Conservation (phyloP, 2,329 filamentous ascomycete species). For the Monosporascus sp. region DNA sequence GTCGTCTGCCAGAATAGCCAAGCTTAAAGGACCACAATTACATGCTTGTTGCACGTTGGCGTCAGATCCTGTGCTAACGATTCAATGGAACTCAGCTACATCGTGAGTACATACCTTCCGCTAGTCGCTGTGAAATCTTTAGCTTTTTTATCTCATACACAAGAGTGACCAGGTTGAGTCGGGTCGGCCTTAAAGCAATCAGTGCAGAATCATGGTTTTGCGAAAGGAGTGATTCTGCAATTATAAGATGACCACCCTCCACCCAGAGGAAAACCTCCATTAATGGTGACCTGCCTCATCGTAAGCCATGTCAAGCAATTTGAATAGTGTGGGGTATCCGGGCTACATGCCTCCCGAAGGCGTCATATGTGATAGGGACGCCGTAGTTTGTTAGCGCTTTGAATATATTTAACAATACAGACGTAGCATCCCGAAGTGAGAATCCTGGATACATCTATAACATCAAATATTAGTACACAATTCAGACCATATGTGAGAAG, state of each 20-base stretch:
- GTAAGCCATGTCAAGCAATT: background rate
- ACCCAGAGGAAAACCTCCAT: fast-evolving
- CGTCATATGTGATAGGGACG: background rate
- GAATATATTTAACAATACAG: background rate
- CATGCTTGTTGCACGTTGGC: background rate
- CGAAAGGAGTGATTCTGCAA: background rate
- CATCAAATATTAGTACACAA: too few relatives aligned
- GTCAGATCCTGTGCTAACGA: background rate
- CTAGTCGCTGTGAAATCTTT: background rate
- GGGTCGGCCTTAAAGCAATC: background rate
- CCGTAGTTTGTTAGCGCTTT: background rate
- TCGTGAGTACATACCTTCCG: background rate
- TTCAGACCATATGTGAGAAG: background rate
- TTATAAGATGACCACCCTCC: background rate
- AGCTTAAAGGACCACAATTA: background rate
- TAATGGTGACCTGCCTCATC: background rate
- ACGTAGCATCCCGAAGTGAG: background rate
- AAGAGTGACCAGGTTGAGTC: too few relatives aligned
- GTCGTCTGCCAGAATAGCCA: background rate
- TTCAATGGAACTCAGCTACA: background rate
- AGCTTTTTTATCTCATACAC: background rate
- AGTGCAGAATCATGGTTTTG: background rate
- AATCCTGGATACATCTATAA: too few relatives aligned
- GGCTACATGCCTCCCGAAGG: background rate
- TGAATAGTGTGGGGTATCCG: background rate